Evolutionary conservation across 2,329 filamentous ascomycete species (phyloP), one percentile per base, ranked within the genome.

Genomic region (Verticillium nubilum): DNA sequence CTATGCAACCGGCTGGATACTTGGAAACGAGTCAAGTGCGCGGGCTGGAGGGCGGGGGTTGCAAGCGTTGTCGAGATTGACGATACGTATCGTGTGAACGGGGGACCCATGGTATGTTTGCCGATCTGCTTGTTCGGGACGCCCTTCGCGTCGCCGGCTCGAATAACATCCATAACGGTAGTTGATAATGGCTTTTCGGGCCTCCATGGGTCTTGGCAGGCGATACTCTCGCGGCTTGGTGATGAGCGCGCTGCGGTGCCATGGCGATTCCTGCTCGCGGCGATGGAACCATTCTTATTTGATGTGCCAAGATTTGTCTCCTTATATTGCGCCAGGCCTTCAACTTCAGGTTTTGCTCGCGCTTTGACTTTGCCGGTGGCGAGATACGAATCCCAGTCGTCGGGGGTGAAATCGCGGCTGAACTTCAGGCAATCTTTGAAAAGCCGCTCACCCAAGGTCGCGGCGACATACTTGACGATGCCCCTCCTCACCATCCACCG

Each of bases 401-500:
- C 79, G 1, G 78, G 66, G 13, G 78, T 83, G 31, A 85, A 77
- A 6, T 86, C 82, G 52, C 84, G 76, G 54, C 80, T 72, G 59
- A 80, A 86, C 63, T 83, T 84, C 62, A 87, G 76, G 64, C 85
- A 87, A 64, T 87, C 84, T 64, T 85, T 86, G 72, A 82, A 86
- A 5, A 86, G 73, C 58, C 78, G 78, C 33, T 78, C 76, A 17
- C 77, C 74, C 12, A 85, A 79, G 37, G 78, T 80, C 4, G 83
- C 84, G 3, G 82, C 82, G 3, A 85, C 81, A 63, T 84, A 86
- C 54, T 80, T 78, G 23, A 86, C 75, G 28, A 82, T 77, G 5
- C 84, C 85, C 54, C 80, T 74, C 26, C 78, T 76, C 25, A 82
- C 83, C 61, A 86, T 78, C 65, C 83, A 84, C 17, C 85, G 79